Evolutionary conservation across 2,329 filamentous ascomycete genomes (phyloP).

Genomic region (Diaporthe humulicola): DNA sequence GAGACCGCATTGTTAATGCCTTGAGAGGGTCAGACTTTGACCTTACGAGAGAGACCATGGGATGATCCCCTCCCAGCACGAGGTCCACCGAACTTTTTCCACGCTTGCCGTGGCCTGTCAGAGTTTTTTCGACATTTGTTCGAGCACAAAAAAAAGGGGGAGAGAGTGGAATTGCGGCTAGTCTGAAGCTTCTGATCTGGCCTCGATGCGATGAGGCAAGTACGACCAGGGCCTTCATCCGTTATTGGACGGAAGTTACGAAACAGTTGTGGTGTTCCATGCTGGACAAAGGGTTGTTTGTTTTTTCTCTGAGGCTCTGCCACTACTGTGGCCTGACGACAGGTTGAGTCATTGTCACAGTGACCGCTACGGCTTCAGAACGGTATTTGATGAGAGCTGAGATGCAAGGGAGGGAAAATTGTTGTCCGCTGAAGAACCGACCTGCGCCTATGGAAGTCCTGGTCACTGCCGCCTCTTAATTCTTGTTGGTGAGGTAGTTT

Average conservation of each 20-base stretch:
- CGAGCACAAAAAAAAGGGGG: background rate
- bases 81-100: background rate
- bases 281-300: background rate
- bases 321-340: slow-evolving; percentile 9
- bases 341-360: background rate
- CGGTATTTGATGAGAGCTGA: background rate
- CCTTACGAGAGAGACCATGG: background rate
- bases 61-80: background rate
- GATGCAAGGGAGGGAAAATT: background rate
- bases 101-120: background rate
- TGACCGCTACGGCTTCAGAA: background rate
- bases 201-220: background rate
- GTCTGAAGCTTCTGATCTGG: background rate
- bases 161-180: background rate
- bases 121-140: background rate
- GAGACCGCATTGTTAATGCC: background rate
- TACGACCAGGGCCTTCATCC: background rate
- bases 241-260: background rate
- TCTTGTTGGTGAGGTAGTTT: slow-evolving; percentile 1
- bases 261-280: background rate
- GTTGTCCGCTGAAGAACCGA: background rate
- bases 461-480: slow-evolving; percentile 25
- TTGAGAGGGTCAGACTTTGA: background rate
- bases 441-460: background rate
- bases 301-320: background rate